Percentiles rank a stretch among this genome's conserved stretches.
Conservation (phyloP, 73 alveolate genomes). For the Symbiodinium natans region DNA sequence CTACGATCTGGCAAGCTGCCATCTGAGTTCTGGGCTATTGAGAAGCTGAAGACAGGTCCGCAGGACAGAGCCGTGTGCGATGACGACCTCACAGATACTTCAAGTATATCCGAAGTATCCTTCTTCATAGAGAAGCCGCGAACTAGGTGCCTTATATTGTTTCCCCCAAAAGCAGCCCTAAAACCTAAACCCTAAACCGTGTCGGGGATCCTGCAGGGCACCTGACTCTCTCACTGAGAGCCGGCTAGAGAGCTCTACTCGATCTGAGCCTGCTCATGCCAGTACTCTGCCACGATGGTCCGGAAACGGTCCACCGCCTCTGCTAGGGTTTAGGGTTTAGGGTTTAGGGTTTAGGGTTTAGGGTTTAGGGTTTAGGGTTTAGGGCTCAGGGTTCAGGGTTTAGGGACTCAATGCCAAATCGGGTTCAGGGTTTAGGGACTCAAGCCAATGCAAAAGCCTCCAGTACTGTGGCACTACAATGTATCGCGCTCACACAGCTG, state of each 20-base stretch:
- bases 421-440: too few species aligned
- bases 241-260: not conserved
- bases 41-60: not conserved
- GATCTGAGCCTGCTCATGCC: not conserved
- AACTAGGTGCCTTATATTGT: not conserved
- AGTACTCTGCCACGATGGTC: not conserved
- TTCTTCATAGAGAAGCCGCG: not conserved
- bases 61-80: not conserved
- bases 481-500: too few species aligned
- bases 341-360: not conserved
- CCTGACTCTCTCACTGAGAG: not conserved
- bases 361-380: too few species aligned
- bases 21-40: not conserved
- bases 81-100: too few species aligned
- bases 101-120: not conserved
- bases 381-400: too few species aligned
- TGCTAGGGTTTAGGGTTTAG: too few species aligned
- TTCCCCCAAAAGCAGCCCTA: not conserved
- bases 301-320: slow-evolving; percentile 9
- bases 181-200: not conserved
- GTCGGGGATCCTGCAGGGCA: not conserved
- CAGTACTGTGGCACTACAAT: too few species aligned
- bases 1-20: too few species aligned
- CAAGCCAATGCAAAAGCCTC: too few species aligned
- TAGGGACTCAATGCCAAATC: too few species aligned